Evolutionary conservation across 2,329 filamentous ascomycete species (phyloP), one percentile per base, ranked within the genome.

Genomic region (Aspergillus ibericus): DNA sequence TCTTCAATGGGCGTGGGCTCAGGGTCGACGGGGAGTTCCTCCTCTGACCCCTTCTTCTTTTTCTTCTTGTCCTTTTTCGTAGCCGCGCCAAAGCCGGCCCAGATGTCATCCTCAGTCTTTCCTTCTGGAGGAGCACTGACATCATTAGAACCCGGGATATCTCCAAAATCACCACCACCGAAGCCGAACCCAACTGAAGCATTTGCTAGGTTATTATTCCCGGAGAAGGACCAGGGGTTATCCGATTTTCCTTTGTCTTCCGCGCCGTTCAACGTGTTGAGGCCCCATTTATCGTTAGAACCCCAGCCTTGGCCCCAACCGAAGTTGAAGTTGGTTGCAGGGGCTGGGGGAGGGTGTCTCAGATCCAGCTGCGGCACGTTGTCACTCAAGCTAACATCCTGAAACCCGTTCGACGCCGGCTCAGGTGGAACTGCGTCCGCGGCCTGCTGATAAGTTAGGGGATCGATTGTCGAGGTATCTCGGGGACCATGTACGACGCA

Each of bases 341-440:
- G 75, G n/a, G 70, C 69, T 34, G 77, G 71, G 51, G 79, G 77
- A 64, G 81, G 82, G 65, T 86, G 81, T 59, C 79, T 82, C 13
- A 86, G 69, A 61, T 87, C 83, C 5, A 86, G 69, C 56, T 84
- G 83, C 1, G 85, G 83, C n/a, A 77, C 80, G 25, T 75, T 69
- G 56, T 88, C 86, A 63, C 87, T 83, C 25, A 91, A 74, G 66
- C 85, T 89, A 63, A 92, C 85, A 27, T 91, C 87, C 46, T 89
- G 82, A 64, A 91, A 90, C n/a, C 81, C 75, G 56, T 83, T 82
- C 44, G 74, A 65, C 12, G 78, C 68, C 22, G 73, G 70, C 18
- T 76, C 75, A 5, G 72, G 70, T 48, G 77, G 64, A 5, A 68
- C 63, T 36, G 73, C 25, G 12, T 54, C 52, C 8, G 47, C 47